These are phyloP conservation scores for Erodium trifolium DNA, from an alignment of 441 rosid species.

Conservation along the genomic window DNA sequence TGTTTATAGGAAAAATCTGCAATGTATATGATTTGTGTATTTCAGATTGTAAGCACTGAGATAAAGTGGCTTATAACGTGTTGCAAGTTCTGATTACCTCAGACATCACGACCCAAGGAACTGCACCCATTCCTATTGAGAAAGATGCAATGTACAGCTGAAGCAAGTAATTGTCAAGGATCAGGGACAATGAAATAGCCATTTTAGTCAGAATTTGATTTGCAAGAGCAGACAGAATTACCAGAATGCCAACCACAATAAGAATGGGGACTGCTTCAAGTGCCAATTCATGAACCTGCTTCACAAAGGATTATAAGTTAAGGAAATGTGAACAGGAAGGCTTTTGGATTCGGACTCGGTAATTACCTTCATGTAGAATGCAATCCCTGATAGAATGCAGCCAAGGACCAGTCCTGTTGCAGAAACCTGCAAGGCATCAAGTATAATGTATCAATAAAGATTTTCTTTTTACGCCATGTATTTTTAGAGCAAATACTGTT, in stretches of 20 bases:
- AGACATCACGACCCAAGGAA: conserved; percentile 74
- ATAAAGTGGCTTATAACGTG: background rate
- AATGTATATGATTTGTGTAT: background rate
- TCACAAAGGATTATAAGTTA: background rate
- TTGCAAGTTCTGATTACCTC: conserved; percentile 37
- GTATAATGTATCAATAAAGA: background rate
- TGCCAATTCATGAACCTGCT: conserved; percentile 35
- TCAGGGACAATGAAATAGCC: conserved; percentile 2
- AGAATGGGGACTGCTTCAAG: conserved; percentile 55
- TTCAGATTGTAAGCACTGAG: background rate
- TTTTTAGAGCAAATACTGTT: background rate
- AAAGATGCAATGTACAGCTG: conserved; percentile 48
- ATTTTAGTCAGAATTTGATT: background rate
- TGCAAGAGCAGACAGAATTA: conserved; percentile 24
- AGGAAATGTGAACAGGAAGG: background rate
- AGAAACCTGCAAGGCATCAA: conserved; percentile 31
- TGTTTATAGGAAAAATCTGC: conserved; percentile 55
- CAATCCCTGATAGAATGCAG: conserved; percentile 15
- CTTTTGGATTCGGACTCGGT: background rate
- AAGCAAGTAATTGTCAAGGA: conserved; percentile 3
- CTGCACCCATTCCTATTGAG: conserved; percentile 51
- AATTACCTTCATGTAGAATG: conserved; percentile 50
- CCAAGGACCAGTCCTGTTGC: conserved; percentile 15
- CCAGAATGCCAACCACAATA: conserved; percentile 72
- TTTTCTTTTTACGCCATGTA: background rate